phyloP scores from a whole-genome alignment of 2,329 filamentous ascomycete species.

The Colletotrichum truncatum region DNA sequence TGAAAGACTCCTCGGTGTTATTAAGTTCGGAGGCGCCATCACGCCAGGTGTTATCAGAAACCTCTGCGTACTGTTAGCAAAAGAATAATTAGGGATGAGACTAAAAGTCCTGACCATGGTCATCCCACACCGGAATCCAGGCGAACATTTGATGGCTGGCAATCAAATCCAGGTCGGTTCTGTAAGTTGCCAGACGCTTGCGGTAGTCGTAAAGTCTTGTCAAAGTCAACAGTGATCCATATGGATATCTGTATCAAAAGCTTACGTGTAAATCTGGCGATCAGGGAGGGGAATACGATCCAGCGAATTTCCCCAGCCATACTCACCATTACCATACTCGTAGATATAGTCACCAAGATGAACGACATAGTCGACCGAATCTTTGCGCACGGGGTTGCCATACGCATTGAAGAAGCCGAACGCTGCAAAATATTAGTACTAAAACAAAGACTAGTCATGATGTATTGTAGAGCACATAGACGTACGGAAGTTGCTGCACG shows the following conservation, averaged over 20 bases:
- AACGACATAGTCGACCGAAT: slow-evolving; percentile 67
- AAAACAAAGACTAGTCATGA: not conserved
- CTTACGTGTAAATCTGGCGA: slow-evolving; percentile 53
- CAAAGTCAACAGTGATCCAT: too few species aligned
- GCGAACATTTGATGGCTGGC: slow-evolving; percentile 50
- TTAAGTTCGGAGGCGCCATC: slow-evolving; percentile 69
- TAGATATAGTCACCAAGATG: slow-evolving; percentile 73
- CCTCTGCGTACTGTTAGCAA: slow-evolving; percentile 43
- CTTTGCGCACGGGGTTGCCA: slow-evolving; percentile 66
- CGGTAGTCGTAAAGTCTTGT: slow-evolving; percentile 52
- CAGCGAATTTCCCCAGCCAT: slow-evolving; percentile 61
- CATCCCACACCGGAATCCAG: slow-evolving; percentile 58
- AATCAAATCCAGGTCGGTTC: slow-evolving; percentile 50
- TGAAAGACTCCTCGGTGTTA: slow-evolving; percentile 74
- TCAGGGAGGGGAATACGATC: slow-evolving; percentile 63
- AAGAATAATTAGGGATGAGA: accelerated
- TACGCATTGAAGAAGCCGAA: slow-evolving; percentile 68
- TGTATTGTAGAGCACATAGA: slow-evolving; percentile 15
- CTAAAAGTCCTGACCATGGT: slow-evolving; percentile 54
- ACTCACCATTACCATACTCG: slow-evolving; percentile 56
- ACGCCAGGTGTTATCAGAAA: slow-evolving; percentile 72
- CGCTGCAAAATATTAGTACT: not conserved
- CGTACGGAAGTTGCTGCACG: slow-evolving; percentile 74
- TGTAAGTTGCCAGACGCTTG: slow-evolving; percentile 50
- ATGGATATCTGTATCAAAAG: slow-evolving; percentile 39